Evolutionary conservation across 192 early-diverging fungal species (phyloP).

Genomic region (Kappamyces sp.): DNA sequence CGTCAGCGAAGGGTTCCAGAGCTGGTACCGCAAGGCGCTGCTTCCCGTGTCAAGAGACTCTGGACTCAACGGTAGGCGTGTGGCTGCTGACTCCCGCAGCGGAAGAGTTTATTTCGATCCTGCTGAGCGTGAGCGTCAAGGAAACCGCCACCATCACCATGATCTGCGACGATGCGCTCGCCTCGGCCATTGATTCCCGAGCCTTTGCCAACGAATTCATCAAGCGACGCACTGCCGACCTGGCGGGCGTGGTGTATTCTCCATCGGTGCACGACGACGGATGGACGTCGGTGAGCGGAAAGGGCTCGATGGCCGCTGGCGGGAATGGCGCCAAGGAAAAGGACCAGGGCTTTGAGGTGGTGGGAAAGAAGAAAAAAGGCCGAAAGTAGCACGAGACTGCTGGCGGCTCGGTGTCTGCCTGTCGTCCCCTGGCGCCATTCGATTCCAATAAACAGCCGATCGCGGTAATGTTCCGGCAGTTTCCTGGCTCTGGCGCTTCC

Average conservation of each 20-base stretch:
- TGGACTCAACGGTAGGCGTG: conserved; percentile 32
- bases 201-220: conserved; percentile 53
- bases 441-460: no score
- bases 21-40: conserved; percentile 39
- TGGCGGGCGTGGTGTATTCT: conserved; percentile 7
- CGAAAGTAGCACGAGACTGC: no score
- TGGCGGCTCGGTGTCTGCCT: no score
- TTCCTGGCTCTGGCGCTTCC: no score
- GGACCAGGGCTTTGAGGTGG: no score
- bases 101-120: conserved; percentile 47
- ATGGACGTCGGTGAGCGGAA: no score
- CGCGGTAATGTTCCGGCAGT: no score
- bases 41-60: conserved; percentile 30
- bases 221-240: conserved; percentile 33
- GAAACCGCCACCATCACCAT: conserved; percentile 35
- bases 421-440: no score
- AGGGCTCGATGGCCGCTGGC: no score
- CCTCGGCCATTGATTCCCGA: conserved; percentile 51
- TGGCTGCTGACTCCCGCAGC: conserved; percentile 23
- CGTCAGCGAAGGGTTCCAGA: conserved; percentile 24
- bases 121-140: conserved; percentile 33
- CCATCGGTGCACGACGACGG: no score
- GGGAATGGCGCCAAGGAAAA: no score
- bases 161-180: conserved; percentile 51
- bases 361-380: no score